Percentiles rank a stretch among this genome's conserved stretches.
phyloP scores from a whole-genome alignment of 2,329 filamentous ascomycete genomes.

The Colletotrichum liaoningense region DNA sequence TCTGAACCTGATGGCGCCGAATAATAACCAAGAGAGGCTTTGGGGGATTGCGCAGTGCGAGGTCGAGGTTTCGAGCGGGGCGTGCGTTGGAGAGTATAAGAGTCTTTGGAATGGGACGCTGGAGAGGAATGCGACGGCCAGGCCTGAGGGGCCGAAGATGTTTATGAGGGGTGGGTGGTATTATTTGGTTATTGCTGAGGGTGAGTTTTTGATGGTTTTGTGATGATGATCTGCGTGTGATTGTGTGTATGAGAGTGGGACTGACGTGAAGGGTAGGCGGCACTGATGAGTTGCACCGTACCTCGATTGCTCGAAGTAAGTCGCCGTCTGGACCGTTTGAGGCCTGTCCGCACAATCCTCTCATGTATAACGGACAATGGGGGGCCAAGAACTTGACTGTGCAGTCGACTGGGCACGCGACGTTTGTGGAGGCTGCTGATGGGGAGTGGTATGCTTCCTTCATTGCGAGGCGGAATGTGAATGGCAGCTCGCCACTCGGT shows the following conservation, averaged over 20 bases:
- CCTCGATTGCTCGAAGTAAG: constrained; percentile 48
- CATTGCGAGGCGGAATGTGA: constrained; percentile 35
- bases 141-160: constrained; percentile 37
- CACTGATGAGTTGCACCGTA: constrained; percentile 50
- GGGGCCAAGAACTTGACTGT: constrained; percentile 34
- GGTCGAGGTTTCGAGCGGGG: constrained; percentile 31
- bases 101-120: constrained; percentile 40
- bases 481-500: constrained; percentile 35
- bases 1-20: constrained; percentile 38
- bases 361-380: constrained; percentile 36
- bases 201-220: not conserved
- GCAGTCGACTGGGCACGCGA: constrained; percentile 38
- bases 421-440: constrained; percentile 34
- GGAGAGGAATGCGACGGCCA: constrained; percentile 21
- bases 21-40: constrained; percentile 36
- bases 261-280: constrained; percentile 46
- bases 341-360: constrained; percentile 50
- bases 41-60: constrained; percentile 40
- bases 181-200: constrained; percentile 20
- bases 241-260: not conserved
- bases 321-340: constrained; percentile 51
- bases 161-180: constrained; percentile 14
- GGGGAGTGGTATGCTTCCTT: constrained; percentile 39
- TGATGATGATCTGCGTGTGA: not conserved
- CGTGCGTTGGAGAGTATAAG: constrained; percentile 35